Conservation (phyloP, 1,139 yeast genomes). For the Nadsonia commutata region DNA sequence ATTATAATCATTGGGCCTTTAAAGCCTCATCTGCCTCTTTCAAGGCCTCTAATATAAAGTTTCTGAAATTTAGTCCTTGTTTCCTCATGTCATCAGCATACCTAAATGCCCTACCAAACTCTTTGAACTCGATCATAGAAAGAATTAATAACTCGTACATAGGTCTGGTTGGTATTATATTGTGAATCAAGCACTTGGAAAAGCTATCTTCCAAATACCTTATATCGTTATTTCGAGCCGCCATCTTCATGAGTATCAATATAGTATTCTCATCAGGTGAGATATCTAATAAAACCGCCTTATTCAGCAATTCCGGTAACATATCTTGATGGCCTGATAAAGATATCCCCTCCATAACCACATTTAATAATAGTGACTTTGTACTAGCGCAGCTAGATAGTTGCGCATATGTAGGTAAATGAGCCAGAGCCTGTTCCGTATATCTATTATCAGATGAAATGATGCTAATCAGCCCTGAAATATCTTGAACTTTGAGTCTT, state of each 20-base stretch:
- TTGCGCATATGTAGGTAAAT: constrained; percentile 31
- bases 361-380: constrained; percentile 17
- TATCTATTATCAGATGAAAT: background rate
- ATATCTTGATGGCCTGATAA: constrained; percentile 6
- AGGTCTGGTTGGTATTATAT: constrained; percentile 7
- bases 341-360: constrained; percentile 11
- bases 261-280: constrained; percentile 17
- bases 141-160: constrained; percentile 5
- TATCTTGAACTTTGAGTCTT: background rate
- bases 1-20: no score
- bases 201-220: constrained; percentile 10
- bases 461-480: background rate
- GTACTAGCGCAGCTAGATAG: constrained; percentile 30
- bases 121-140: background rate
- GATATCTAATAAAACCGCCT: constrained; percentile 9
- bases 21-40: background rate
- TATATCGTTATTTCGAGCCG: constrained; percentile 8
- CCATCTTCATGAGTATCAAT: constrained; percentile 10
- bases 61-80: background rate
- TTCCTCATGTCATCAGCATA: background rate
- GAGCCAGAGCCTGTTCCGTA: background rate
- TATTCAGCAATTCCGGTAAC: constrained; percentile 11
- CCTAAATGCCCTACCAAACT: background rate
- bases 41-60: background rate
- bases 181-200: constrained; percentile 9